Conservation (phyloP, 2,329 filamentous ascomycete species). For the Aureobasidium sp. region DNA sequence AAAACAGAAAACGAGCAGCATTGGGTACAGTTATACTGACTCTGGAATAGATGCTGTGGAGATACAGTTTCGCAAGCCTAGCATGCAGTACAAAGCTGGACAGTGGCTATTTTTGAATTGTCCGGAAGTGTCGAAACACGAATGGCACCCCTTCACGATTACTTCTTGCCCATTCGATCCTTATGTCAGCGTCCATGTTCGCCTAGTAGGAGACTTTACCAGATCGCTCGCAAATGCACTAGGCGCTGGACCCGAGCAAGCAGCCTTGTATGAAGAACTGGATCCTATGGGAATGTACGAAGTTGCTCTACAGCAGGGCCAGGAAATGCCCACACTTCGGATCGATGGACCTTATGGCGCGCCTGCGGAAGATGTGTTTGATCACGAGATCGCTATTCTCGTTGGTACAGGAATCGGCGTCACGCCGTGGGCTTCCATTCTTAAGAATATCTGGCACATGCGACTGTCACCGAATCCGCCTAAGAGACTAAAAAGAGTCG, state of each 20-base stretch:
- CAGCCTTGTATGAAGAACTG: slow-evolving; percentile 81
- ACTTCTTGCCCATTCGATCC: slow-evolving; percentile 95
- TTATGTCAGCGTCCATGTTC: slow-evolving; percentile 89
- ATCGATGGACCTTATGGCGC: slow-evolving; percentile 96
- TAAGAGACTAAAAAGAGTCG: slow-evolving; percentile 80
- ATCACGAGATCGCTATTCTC: slow-evolving; percentile 80
- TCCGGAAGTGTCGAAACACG: slow-evolving; percentile 75
- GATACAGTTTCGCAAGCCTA: slow-evolving; percentile 93
- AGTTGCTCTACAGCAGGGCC: slow-evolving; percentile 85
- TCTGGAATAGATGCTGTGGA: slow-evolving; percentile 70
- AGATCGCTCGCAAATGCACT: slow-evolving; percentile 87
- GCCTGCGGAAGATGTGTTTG: slow-evolving; percentile 93
- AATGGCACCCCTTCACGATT: slow-evolving; percentile 99
- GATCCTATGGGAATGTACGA: slow-evolving; percentile 98
- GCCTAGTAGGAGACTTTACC: slow-evolving; percentile 96
- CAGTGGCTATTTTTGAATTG: slow-evolving; percentile 98
- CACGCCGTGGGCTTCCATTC: slow-evolving; percentile 76
- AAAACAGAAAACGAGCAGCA: background rate
- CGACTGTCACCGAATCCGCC: slow-evolving; percentile 86
- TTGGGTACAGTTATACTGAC: slow-evolving; percentile 9
- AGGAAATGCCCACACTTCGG: slow-evolving; percentile 81
- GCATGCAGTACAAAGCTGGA: slow-evolving; percentile 95
- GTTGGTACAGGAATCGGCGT: slow-evolving; percentile 84
- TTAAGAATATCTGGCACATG: slow-evolving; percentile 98
- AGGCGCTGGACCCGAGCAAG: slow-evolving; percentile 81